Evolutionary conservation across 257 asterid genomes (phyloP).

Genomic region (Solanum sparsipilum): DNA sequence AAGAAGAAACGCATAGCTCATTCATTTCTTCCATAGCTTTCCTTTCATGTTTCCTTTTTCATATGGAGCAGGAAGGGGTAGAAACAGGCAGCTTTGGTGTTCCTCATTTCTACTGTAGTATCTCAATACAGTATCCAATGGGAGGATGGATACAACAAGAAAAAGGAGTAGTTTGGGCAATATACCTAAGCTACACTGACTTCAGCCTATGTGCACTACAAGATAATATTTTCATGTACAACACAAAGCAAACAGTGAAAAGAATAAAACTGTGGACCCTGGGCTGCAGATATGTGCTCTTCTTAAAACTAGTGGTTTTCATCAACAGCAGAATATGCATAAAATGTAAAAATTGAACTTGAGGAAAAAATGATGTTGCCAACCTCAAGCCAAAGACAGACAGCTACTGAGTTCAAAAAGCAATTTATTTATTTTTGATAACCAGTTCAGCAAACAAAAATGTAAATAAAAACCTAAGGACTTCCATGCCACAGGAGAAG

Average conservation of each 20-base stretch:
- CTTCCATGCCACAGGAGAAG: not conserved
- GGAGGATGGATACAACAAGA: not conserved
- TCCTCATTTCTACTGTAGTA: not conserved
- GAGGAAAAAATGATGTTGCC: not conserved
- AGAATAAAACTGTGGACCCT: not conserved
- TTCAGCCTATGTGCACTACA: not conserved
- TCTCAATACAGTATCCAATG: not conserved
- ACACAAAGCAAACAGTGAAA: not conserved
- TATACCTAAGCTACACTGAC: not conserved
- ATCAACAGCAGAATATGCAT: not conserved
- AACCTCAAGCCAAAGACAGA: not conserved
- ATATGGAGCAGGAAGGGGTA: not conserved
- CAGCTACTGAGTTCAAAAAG: not conserved
- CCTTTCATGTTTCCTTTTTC: not conserved
- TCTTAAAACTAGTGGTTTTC: not conserved
- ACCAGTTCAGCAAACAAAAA: not conserved
- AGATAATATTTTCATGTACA: not conserved
- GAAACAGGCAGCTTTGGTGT: not conserved
- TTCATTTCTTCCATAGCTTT: not conserved
- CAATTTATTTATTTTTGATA: not conserved
- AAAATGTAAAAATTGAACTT: not conserved
- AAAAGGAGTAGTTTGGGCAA: not conserved
- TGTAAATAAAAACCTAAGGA: not conserved
- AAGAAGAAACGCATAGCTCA: not conserved
- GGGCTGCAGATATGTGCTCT: not conserved